Percentiles rank a stretch among this genome's conserved stretches.
Evolutionary conservation across 805 yeast species (phyloP).

Genomic region (Sungouiozyma ichnusensis): DNA sequence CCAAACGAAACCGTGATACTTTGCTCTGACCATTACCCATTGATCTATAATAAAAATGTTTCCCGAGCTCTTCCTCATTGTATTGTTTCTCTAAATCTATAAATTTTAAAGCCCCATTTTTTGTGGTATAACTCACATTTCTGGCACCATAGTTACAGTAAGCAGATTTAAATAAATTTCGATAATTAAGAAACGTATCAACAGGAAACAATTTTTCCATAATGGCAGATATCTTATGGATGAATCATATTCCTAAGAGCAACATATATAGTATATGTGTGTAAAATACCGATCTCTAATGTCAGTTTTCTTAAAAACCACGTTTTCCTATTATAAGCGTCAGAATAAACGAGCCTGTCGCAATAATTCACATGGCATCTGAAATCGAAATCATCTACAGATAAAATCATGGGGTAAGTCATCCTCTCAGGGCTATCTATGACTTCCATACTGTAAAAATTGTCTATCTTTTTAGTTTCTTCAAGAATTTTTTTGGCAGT

Average conservation of each 20-base stretch:
- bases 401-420: no score
- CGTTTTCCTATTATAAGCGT: no score
- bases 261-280: no score
- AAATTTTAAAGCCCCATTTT: neutral
- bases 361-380: no score
- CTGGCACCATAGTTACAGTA: neutral
- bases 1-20: neutral
- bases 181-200: conserved; percentile 1
- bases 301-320: no score
- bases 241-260: neutral
- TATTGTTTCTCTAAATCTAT: conserved; percentile 4
- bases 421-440: no score
- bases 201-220: conserved; percentile 2
- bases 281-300: no score
- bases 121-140: neutral
- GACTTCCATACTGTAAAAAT: no score
- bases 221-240: neutral
- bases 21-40: neutral
- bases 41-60: neutral
- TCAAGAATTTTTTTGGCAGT: no score
- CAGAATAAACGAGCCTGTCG: no score
- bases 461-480: no score
- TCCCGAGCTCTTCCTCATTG: neutral
- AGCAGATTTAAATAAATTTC: neutral
- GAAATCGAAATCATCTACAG: no score